Base-by-base conservation (phyloP, 2,329 filamentous ascomycete species). In the Didymella keratinophila region DNA sequence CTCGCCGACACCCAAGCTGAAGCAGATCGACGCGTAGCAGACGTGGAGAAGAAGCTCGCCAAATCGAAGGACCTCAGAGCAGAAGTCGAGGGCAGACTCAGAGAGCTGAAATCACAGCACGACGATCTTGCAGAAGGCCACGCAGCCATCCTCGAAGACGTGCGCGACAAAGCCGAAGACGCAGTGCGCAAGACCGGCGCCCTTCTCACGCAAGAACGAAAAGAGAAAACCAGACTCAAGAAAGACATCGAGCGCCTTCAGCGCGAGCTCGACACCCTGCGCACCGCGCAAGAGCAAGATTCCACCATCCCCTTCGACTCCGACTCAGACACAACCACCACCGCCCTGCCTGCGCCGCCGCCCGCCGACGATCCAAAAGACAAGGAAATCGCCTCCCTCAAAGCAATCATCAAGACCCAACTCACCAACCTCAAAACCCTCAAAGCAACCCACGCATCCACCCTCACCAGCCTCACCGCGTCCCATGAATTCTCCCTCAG, bases 111-210 rank as follows among this genome's bases (percentile, higher is more conserved):
- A 45, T 58, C 60, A 6, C 67, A 73, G 50, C 67, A 70, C 25
- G 59, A 71, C n/a, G 65, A 71, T 10, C 39, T 73, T 10, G 56
- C 62, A 8, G 71, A 73, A 58, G 64, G 70, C 1, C 67, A 74
- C 27, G 66, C 72, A 47, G 56, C 64, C 2, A 63, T 67, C 41
- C 46, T 73, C 25, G 67, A 71, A 48, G 66, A 71, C 25, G 64
- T 75, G 12, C 73, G 71, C 20, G 65, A 69, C 10, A 77, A 71
- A 34, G 74, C 74, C 5, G 74, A 76, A 54, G 73, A 77, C 43
- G 73, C 71, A 3, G 67, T 77, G 2, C 66, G 71, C 48, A 76
- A 75, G 59, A 68, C 70, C 4, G 69, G 70, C 36, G 61, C 65
- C 10, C 58, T 77, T 6, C 65, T 77, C 4, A 65, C 74, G 23